Conservation (phyloP, 768 basidiomycete genomes). For the Suillus hirtellus region DNA sequence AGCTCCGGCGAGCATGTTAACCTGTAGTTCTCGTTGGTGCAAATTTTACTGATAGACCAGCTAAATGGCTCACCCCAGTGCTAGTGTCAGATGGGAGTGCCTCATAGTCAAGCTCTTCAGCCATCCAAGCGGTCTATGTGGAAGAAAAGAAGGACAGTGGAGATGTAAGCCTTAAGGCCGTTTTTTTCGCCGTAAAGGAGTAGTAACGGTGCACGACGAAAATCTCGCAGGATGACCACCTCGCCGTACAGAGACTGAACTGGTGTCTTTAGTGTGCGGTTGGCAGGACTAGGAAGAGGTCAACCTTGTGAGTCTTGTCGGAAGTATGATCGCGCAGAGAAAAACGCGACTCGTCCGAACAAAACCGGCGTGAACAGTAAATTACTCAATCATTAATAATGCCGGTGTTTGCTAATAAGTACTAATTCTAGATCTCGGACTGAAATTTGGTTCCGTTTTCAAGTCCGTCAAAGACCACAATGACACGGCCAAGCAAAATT, state of each 20-base stretch:
- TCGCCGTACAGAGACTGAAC: slow-evolving; percentile 1
- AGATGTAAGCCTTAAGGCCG: slow-evolving; percentile 11
- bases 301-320: slow-evolving; percentile 6
- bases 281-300: not conserved
- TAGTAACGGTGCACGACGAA: not conserved
- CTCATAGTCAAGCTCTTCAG: slow-evolving; percentile 62
- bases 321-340: not conserved
- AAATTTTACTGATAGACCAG: slow-evolving; percentile 16
- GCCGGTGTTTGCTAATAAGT: not conserved
- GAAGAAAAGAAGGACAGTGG: slow-evolving; percentile 3
- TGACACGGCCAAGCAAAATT: not conserved
- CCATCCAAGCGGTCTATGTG: slow-evolving; percentile 28
- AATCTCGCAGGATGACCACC: not conserved
- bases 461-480: not conserved
- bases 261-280: not conserved
- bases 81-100: slow-evolving; percentile 74
- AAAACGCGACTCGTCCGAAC: slow-evolving; percentile 1
- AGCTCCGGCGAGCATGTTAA: slow-evolving; percentile 97
- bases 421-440: not conserved
- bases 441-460: not conserved
- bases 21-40: slow-evolving; percentile 43
- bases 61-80: slow-evolving; percentile 51
- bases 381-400: not conserved
- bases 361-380: slow-evolving; percentile 2
- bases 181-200: slow-evolving; percentile 10